Base-by-base conservation (phyloP, 2,329 filamentous ascomycete species). In the Ceratocystis smalleyi region DNA sequence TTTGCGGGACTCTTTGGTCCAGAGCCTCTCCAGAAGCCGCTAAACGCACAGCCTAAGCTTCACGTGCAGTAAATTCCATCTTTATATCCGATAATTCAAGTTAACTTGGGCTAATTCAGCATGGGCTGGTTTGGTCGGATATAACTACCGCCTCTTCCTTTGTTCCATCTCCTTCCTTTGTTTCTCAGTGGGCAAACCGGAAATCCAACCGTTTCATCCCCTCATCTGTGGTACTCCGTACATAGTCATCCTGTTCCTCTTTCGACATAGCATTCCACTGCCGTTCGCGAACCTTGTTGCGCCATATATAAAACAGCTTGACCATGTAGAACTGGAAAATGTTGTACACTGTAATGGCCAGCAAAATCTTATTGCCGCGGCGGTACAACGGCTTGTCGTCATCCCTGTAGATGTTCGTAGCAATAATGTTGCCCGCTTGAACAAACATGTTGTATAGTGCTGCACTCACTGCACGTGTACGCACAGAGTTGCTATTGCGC, bases 1-100 rank as follows among this genome's bases (percentile, higher is more conserved):
- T 74, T 88, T 5, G 64, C 78, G 17, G 85, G 84, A 0, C 45
- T 79, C 1, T 86, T 88, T 73, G 84, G 83, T 2, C 73, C 76
- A 4, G 77, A 35, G 2, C 30, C 47, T 24, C 10, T 12, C 30
- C 59, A 0, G 22, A 27, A 15, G 47, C 10, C 24, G 3, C 10
- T n/a, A 27, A 51, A 51, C 22, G 4, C 6, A 51, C 15, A 27
- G 15, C 19, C 47, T 5, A 51, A 7, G 19, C 22, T 10, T 51
- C 24, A n/a, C 27, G 24, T 5, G 4, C 35, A 15, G 12, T 12
- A 40, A 40, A 40, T 40, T 40, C 3, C 35, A 15, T 40, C 10
- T 40, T 15, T 40, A 40, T 40, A 40, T 40, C 35, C 35, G 35
- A 40, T 40, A 12, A 12, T 12, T 4, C 15, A 40, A 5, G 12